These are phyloP conservation scores for Pelargonium nanum DNA, from an alignment of 345 rosid genomes.

Conservation along the genomic window DNA sequence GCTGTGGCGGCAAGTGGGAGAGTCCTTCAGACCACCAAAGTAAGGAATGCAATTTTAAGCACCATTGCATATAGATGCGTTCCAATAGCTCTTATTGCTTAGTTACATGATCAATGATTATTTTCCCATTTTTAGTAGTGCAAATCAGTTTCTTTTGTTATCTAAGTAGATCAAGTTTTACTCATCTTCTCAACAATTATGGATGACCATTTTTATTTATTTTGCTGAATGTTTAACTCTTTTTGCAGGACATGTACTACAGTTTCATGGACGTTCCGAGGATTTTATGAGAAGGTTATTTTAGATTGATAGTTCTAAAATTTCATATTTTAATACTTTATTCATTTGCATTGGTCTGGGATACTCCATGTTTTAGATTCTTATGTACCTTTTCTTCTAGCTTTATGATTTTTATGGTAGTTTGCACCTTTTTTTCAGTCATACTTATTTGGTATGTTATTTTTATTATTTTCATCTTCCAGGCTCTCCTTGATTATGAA, in stretches of 20 bases:
- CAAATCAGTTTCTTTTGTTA: neutral
- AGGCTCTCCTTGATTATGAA: slow-evolving; percentile 94
- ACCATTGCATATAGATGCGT: neutral
- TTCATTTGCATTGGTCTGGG: neutral
- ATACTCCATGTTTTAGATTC: no score
- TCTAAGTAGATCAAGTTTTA: neutral
- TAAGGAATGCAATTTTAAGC: slow-evolving; percentile 25
- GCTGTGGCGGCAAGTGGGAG: slow-evolving; percentile 79
- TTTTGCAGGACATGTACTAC: slow-evolving; percentile 62
- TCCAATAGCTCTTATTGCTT: no score
- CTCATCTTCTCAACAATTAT: neutral
- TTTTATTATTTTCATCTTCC: slow-evolving; percentile 5
- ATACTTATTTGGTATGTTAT: neutral
- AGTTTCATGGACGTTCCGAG: slow-evolving; percentile 70
- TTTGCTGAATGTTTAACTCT: slow-evolving; percentile 8
- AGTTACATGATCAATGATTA: neutral
- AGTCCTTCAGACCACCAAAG: slow-evolving; percentile 77
- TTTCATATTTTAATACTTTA: neutral
- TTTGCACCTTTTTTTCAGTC: no score
- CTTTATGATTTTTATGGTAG: no score
- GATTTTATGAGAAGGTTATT: slow-evolving; percentile 68
- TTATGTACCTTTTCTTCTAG: no score
- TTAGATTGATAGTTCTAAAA: slow-evolving; percentile 1
- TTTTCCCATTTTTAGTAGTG: neutral
- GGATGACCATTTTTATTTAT: neutral